Base-by-base conservation (phyloP, 1,284 basidiomycete genomes). In the Trametes polyzona region DNA sequence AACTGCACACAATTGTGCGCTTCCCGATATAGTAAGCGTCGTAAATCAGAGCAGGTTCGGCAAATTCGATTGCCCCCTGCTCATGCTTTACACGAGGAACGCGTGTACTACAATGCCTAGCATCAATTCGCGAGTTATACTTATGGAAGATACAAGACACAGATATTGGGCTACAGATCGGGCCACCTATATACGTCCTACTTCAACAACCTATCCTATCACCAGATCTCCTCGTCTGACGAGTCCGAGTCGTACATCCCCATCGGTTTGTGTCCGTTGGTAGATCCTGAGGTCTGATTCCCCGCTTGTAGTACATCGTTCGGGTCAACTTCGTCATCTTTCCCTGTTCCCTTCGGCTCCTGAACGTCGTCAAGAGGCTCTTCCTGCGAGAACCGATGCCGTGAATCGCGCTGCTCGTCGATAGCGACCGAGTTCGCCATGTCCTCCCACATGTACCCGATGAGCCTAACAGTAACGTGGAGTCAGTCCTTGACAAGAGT, bases 371-470 rank as follows among this genome's bases (percentile, higher is more conserved):
- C 58, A 19, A 53, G 21, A 8, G 29, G 44, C 11, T 47, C 48
- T 32, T 57, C 55, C 23, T 43, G 49, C 14, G 42, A 47, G 55
- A 57, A 51, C 3, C n/a, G 21, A 12, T 35, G 46, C n/a, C 66
- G 55, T n/a, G 58, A 27, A 2, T 36, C 52, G 21, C 63, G 58
- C 35, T 72, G 71, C 30, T 72, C 68, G 37, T 71, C 67, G 24
- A 72, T 67, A n/a, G 69, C 63, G n/a, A 57, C 58, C 2, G 65
- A 65, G 42, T 55, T 53, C 1, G 65, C 69, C 66, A 71, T 67
- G 0, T 63, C 59, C 32, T 65, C 52, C 71, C 71, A 72, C 37
- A 69, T 65, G 9, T 58, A 50, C 1, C 66, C 69, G 3, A 72
- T 19, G 5, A 70, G 29, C 49, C 71, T 71, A n/a, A n/a, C n/a